Base-by-base conservation (phyloP, 164 flowering plant genomes). In the Dillenia suffruticosa region DNA sequence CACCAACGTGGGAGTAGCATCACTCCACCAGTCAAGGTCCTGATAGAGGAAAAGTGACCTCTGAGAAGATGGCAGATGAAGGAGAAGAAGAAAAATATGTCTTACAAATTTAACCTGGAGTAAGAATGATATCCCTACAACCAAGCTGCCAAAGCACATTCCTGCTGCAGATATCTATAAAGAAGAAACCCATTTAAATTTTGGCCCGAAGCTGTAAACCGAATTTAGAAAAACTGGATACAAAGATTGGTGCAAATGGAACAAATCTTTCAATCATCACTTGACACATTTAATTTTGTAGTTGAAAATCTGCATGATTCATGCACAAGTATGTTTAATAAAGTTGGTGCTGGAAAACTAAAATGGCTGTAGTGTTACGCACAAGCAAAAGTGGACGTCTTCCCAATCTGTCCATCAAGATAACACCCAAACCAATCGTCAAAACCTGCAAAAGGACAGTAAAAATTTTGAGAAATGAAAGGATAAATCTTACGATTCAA, bases 351-450 rank as follows among this genome's bases (percentile, higher is more conserved):
- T 13, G 22, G 1, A 19, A 19, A 19, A 19, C 22, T 19, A 19
- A 19, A 19, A 19, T 19, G 22, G 22, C 9, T 48, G 15, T 13
- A 6, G 16, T 17, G 13, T 16, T 12, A 17, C 61, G 56, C 67
- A 89, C 97, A 83, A 91, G 52, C 44, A 91, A 73, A 68, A 91
- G 86, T 13, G 84, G 89, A 12, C 85, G 67, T 73, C 97, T 64
- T 64, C 97, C 97, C 8, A 84, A 85, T 73, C 72, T 87, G 66
- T 91, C 96, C 85, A 79, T 79, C 68, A 91, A 70, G 19, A 82
- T 63, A 12, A 78, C 84, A 47, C 96, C 96, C 26, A 89, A 59
- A n/a, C 67, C 47, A 2, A 82, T 74, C 85, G 83, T 75, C 9
- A 96, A 96, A 53, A 89, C 62, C 97, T 90, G 83, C 52, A 72